These are phyloP conservation scores for Fraxinus paxiana DNA, from an alignment of 305 asterid species.

Conservation along the genomic window DNA sequence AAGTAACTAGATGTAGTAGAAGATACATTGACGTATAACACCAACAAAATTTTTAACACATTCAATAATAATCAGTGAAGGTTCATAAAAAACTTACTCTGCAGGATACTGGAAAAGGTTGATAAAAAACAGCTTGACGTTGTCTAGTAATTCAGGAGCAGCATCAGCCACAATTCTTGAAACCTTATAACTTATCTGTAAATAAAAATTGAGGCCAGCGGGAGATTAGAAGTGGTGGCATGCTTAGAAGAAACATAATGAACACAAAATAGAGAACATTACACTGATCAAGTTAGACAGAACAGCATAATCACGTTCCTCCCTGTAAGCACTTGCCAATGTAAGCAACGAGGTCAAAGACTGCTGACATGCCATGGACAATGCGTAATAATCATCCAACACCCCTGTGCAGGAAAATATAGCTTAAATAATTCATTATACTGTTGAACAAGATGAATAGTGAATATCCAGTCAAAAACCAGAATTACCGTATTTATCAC, in stretches of 20 bases:
- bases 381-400: constrained; percentile 75
- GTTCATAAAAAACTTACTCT: constrained; percentile 46
- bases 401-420: constrained; percentile 59
- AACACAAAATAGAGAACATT: constrained; percentile 34
- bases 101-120: constrained; percentile 84
- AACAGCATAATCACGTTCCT: constrained; percentile 75
- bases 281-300: constrained; percentile 72
- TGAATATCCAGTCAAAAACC: not conserved
- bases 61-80: not conserved
- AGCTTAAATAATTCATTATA: not conserved
- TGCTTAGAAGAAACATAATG: constrained; percentile 1
- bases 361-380: constrained; percentile 85
- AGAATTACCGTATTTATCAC: constrained; percentile 75
- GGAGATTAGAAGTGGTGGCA: not conserved
- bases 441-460: not conserved
- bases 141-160: constrained; percentile 60
- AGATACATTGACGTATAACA: not conserved
- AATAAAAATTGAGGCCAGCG: constrained; percentile 4
- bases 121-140: constrained; percentile 62
- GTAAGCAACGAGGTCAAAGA: constrained; percentile 74
- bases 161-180: constrained; percentile 75
- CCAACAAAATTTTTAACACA: not conserved
- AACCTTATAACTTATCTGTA: constrained; percentile 73
- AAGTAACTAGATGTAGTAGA: not conserved
- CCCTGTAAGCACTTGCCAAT: constrained; percentile 79